Conservation (phyloP, 345 rosid genomes). For the Trapa incisa region DNA sequence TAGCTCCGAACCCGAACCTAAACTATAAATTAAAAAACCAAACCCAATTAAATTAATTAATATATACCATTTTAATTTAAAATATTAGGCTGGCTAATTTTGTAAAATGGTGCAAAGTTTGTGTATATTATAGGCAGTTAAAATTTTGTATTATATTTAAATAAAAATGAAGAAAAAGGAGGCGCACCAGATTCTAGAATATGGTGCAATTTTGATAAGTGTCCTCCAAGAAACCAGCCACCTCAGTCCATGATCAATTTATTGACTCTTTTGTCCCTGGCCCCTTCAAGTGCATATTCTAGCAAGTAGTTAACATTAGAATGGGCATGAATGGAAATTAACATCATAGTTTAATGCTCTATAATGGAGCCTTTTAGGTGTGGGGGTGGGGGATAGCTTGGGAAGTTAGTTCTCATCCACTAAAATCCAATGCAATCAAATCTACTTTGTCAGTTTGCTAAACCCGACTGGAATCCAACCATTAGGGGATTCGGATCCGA, state of each 20-base stretch:
- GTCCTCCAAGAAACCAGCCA: neutral
- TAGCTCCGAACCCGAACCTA: slow-evolving; percentile 6
- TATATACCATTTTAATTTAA: too few relatives aligned
- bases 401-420: neutral
- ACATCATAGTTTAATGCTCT: neutral
- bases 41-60: too few relatives aligned
- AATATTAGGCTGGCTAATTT: too few relatives aligned
- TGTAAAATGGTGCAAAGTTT: too few relatives aligned
- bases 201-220: neutral
- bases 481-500: too few relatives aligned
- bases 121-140: too few relatives aligned
- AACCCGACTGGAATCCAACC: too few relatives aligned
- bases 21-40: neutral
- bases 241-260: neutral
- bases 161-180: too few relatives aligned
- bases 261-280: neutral
- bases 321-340: neutral
- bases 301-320: too few relatives aligned
- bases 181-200: too few relatives aligned
- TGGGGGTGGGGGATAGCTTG: neutral
- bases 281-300: neutral
- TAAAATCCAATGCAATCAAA: neutral
- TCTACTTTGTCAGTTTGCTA: too few relatives aligned
- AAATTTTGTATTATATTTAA: too few relatives aligned
- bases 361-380: neutral